Evolutionary conservation across 2,329 filamentous ascomycete genomes (phyloP).

Genomic region (Chaetomiaceae sp.): DNA sequence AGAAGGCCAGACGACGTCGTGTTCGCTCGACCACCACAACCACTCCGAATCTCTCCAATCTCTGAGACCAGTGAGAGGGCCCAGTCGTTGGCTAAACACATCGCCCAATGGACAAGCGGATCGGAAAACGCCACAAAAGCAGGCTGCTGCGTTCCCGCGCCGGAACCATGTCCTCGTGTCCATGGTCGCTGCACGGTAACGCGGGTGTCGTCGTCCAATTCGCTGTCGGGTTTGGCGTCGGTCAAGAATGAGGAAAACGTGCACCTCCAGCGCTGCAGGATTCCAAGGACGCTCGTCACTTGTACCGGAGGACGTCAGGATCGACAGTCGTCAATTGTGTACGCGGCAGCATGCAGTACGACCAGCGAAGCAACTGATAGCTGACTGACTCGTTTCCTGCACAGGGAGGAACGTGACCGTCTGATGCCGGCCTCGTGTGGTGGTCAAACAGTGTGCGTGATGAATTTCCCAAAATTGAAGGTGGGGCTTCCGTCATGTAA

Average conservation of each 20-base stretch:
- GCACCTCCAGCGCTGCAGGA: background rate
- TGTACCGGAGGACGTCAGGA: constrained; percentile 1
- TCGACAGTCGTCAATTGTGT: constrained; percentile 1
- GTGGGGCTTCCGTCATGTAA: background rate
- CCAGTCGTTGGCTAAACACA: background rate
- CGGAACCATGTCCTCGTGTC: constrained; percentile 3
- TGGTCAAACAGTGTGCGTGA: constrained; percentile 6
- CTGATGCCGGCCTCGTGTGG: too few relatives aligned
- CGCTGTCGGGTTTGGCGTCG: constrained; percentile 16
- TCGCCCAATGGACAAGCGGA: background rate
- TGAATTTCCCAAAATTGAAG: constrained; percentile 11
- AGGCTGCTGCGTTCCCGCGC: background rate
- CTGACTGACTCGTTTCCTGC: too few relatives aligned
- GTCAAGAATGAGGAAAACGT: constrained; percentile 7
- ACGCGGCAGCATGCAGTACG: background rate
- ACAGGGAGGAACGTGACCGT: too few relatives aligned
- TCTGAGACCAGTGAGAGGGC: too few relatives aligned
- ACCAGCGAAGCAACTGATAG: too few relatives aligned
- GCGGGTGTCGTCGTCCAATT: constrained; percentile 16
- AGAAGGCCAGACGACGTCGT: background rate
- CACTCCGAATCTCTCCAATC: constrained; percentile 1
- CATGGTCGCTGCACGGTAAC: constrained; percentile 13
- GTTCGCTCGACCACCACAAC: background rate
- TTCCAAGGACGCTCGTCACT: background rate
- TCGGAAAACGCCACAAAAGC: constrained; percentile 1